These are phyloP conservation scores for Willaertia magna DNA, from an alignment of 208 protist species.

Conservation along the genomic window DNA sequence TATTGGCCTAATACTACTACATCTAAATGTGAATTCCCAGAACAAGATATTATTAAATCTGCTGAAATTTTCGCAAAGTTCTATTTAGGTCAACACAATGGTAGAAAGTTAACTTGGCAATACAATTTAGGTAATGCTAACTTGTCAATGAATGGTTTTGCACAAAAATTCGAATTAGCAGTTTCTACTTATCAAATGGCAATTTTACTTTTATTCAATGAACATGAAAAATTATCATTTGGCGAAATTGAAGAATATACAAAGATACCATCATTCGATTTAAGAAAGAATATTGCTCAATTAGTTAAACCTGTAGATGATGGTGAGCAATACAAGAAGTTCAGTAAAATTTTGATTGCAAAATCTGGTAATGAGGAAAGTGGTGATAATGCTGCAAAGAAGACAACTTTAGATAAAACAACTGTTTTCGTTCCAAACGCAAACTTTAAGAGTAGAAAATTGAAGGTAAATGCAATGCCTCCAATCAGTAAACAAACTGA, in stretches of 20 bases:
- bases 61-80: conserved; percentile 45
- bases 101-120: conserved; percentile 50
- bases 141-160: background rate
- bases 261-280: conserved; percentile 31
- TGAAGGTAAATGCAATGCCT: background rate
- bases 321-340: background rate
- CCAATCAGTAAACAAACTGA: conserved; percentile 37
- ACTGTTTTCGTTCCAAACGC: background rate
- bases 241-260: conserved; percentile 27
- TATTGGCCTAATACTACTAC: conserved; percentile 54
- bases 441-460: background rate
- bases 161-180: conserved; percentile 35
- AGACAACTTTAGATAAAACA: background rate
- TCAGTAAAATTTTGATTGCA: background rate
- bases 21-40: conserved; percentile 19
- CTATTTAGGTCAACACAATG: conserved; percentile 45
- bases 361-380: background rate
- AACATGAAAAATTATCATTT: conserved; percentile 29
- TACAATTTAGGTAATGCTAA: conserved; percentile 34
- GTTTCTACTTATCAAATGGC: conserved; percentile 50
- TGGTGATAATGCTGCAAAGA: background rate
- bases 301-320: conserved; percentile 5
- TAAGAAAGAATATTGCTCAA: conserved; percentile 40
- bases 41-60: conserved; percentile 23
- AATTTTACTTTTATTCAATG: conserved; percentile 55